Evolutionary conservation across 805 yeast species (phyloP), one percentile per base, ranked within the genome.

Genomic region (Lachancea meyersii): DNA sequence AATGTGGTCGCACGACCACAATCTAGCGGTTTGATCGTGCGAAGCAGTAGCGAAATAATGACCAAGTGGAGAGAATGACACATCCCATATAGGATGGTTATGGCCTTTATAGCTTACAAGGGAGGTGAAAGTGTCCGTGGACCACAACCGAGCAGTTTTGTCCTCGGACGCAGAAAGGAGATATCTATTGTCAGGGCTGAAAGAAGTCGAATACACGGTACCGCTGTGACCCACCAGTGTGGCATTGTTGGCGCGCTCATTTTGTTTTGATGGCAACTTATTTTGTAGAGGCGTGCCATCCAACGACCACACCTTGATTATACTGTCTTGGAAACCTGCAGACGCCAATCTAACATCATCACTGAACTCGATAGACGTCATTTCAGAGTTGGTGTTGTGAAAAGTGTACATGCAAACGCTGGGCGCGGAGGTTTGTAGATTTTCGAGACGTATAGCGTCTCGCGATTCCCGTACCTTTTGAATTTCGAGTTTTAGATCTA

Each of bases 11-110:
- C 95, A 87, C 20, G 96, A 88, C 99, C 99, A 93, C 44, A 93
- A 71, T 48, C 97, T 75, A 1, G 97, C 97, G 0, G 98, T 93
- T 62, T 89, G 97, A 60, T 93, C 99, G 59, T 89, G 96, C 2
- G 96, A 86, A 0, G 94, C 96, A 0, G 97, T 89, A n/a, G 94
- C 96, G 64, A 93, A 93, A 67, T 93, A 93, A 66, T 93, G 97
- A 4, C 98, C 98, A 54, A 85, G 69, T 2, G 98, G 98, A 2
- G 95, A 81, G 58, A 87, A 93, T 54, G 83, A 77, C 6, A 93
- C 97, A 60, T 93, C 97, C 98, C 98, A 93, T 21, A 93, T 84
- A 1, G 98, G 97, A 52, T 86, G 94, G 55, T 81, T 86, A 60
- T 93, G 99, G 7, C 97, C 97, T 61, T 86, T 87, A 67, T 93